Base-by-base conservation (phyloP, 352 stramenopile genomes). In the Phytopythium helicoides region DNA sequence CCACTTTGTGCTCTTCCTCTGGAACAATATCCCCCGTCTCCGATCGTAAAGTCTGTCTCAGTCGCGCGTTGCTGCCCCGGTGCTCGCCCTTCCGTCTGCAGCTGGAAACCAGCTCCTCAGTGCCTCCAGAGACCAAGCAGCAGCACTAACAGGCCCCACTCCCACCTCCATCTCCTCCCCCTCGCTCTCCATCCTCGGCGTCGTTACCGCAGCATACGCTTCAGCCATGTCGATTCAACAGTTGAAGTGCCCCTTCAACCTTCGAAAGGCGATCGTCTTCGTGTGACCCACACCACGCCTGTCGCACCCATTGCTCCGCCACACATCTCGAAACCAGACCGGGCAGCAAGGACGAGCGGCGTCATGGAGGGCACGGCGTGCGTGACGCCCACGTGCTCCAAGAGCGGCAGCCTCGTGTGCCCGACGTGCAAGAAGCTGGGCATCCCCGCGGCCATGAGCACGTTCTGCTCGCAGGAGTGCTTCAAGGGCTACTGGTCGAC, bases 401-500 rank as follows among this genome's bases (percentile, higher is more conserved):
- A 97, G 71, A 71, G 66, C 49, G 88, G 86, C 44, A 73, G 80
- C 56, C 89, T 97, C 64, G 67, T 83, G 47, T 98, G 92, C 56
- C 92, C 92, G 22, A 96, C 85, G 15, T 97, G 91, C 76, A 92
- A 93, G 66, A 96, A 95, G 68, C 66, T 97, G 23, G 85, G 82
- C 36, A 82, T 97, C 36, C 89, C 88, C 19, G 51, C 78, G 18
- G 73, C 78, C 54, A 89, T 90, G 71, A 92, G 80, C 71, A 86
- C 71, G 28, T 98, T 98, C 72, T 98, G 92, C 77, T 86, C 74
- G 44, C 94, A 99, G 77, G 70, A 89, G 15, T 99, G 97, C 68
- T 99, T 99, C 72, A 98, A 98, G 71, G 63, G 62, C 28, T 96
- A 98, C 72, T 99, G 97, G 83, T 64, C 68, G 16, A 70, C 81